A percentile compares a stretch with the other conserved stretches of the same genome.
Evolutionary conservation across 2,329 filamentous ascomycete genomes (phyloP).

Genomic region (Colletotrichum sp.): DNA sequence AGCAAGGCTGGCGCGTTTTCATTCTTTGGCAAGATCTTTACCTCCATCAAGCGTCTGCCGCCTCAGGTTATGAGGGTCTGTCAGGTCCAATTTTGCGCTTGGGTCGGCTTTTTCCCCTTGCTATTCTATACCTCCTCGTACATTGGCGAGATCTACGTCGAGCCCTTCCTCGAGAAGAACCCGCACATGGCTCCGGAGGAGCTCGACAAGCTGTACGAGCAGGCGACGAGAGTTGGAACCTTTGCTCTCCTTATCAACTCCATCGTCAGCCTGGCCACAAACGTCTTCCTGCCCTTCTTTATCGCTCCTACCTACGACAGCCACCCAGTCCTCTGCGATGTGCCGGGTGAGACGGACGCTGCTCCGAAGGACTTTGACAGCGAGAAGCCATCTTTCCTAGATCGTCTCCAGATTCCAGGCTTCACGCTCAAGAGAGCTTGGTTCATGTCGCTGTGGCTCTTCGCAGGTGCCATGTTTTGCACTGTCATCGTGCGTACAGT

Average conservation of each 20-base stretch:
- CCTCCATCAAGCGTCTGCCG: conserved; percentile 78
- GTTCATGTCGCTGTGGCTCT: conserved; percentile 85
- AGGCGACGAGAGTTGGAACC: conserved; percentile 84
- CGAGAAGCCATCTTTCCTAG: conserved; percentile 50
- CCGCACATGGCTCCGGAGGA: conserved; percentile 78
- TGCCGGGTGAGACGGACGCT: conserved; percentile 34
- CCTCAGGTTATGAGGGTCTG: conserved; percentile 85
- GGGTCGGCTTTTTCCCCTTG: conserved; percentile 96
- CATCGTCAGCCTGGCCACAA: conserved; percentile 80
- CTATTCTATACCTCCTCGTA: conserved; percentile 96
- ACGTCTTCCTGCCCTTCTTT: conserved; percentile 84
- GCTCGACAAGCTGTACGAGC: conserved; percentile 80
- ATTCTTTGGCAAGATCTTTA: conserved; percentile 81
- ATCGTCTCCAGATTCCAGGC: conserved; percentile 74
- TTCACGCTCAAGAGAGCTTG: conserved; percentile 89
- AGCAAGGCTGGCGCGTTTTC: conserved; percentile 69
- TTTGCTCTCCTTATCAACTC: conserved; percentile 90
- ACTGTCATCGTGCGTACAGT: conserved; percentile 80
- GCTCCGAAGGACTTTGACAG: conserved; percentile 34
- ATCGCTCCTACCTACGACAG: conserved; percentile 79
- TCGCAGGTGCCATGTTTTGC: conserved; percentile 79
- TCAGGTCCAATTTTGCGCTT: conserved; percentile 81
- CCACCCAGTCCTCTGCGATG: conserved; percentile 34
- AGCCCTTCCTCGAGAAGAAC: conserved; percentile 78
- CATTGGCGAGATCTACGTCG: conserved; percentile 89